A percentile compares a stretch with the other conserved stretches of the same genome.
These are phyloP conservation scores for Scedosporium apiospermum DNA, from an alignment of 2,329 filamentous ascomycete genomes.

Conservation along the genomic window DNA sequence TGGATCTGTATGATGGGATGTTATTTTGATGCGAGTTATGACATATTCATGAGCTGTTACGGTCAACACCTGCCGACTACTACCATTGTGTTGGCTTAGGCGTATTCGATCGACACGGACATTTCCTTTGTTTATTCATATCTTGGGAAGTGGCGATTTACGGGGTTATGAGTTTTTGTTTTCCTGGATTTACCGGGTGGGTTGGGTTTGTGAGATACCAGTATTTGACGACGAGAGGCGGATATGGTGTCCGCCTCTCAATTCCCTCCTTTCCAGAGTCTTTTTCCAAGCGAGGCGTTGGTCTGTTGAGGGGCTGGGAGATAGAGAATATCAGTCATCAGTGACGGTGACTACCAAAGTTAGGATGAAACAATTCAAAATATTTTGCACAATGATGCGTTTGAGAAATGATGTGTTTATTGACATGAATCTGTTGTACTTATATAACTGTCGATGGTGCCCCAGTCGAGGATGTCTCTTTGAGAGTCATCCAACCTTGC, in stretches of 20 bases:
- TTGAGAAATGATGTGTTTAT: too few species aligned
- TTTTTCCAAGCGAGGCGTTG: background rate
- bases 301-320: background rate
- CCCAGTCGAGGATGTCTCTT: too few species aligned
- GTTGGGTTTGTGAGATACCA: background rate
- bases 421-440: too few species aligned
- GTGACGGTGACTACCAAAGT: background rate
- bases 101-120: background rate
- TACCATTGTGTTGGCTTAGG: background rate
- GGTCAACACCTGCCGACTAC: background rate
- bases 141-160: background rate
- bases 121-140: background rate
- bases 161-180: background rate
- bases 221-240: background rate
- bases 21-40: background rate
- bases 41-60: background rate
- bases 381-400: background rate
- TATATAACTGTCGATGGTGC: too few species aligned
- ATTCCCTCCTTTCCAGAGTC: background rate
- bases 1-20: conserved; percentile 11
- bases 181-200: background rate
- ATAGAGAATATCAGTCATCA: background rate
- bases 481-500: too few species aligned
- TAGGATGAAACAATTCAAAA: background rate
- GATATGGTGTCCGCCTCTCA: background rate